Evolutionary conservation across 306 rosid genomes (phyloP).

Genomic region (Astragalus glycyphyllos): DNA sequence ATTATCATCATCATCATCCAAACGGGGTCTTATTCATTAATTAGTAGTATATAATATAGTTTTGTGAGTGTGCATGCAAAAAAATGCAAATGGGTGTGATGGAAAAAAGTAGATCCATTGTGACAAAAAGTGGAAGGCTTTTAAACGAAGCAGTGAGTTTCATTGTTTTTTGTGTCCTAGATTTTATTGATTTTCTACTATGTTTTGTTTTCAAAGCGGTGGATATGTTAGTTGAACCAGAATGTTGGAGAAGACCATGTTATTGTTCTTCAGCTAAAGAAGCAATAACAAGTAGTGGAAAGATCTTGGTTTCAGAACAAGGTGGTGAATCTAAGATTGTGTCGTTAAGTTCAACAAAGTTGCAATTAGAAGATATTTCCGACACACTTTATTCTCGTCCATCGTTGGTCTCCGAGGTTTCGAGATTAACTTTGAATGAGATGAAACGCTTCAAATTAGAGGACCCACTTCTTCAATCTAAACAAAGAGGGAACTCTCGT

Average conservation of each 20-base stretch:
- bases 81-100: slow-evolving; percentile 36
- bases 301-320: slow-evolving; percentile 81
- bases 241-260: slow-evolving; percentile 79
- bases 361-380: slow-evolving; percentile 81
- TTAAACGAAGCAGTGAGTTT: slow-evolving; percentile 76
- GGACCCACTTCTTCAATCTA: slow-evolving; percentile 34
- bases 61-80: slow-evolving; percentile 13
- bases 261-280: slow-evolving; percentile 79
- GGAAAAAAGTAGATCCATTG: slow-evolving; percentile 48
- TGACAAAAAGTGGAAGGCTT: slow-evolving; percentile 50
- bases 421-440: slow-evolving; percentile 58
- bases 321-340: slow-evolving; percentile 82
- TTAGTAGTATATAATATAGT: not conserved
- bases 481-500: slow-evolving; percentile 13
- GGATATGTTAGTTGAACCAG: slow-evolving; percentile 76
- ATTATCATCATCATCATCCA: too few relatives aligned
- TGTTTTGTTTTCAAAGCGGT: slow-evolving; percentile 71
- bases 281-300: slow-evolving; percentile 70
- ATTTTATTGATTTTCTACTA: slow-evolving; percentile 66
- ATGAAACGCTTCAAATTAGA: slow-evolving; percentile 50
- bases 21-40: too few relatives aligned
- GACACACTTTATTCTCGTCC: slow-evolving; percentile 88
- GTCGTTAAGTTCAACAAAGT: slow-evolving; percentile 59
- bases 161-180: slow-evolving; percentile 61
- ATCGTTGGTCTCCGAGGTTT: slow-evolving; percentile 67